Conservation (phyloP, 768 basidiomycete genomes). For the Tricholoma matsutake region DNA sequence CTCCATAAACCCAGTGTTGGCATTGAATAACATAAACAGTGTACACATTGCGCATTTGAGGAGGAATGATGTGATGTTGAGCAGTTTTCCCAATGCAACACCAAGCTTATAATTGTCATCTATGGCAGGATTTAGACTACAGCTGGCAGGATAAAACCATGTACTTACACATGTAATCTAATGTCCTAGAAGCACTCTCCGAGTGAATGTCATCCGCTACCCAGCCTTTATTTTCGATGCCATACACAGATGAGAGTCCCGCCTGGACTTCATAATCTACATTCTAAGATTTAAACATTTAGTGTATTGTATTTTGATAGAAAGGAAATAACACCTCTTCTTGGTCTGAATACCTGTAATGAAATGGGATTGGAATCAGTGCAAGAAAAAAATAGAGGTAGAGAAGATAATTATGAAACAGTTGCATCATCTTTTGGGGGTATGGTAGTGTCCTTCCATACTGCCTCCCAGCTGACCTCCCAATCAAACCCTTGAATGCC, state of each 20-base stretch:
- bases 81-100: slow-evolving; percentile 44
- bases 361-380: background rate
- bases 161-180: slow-evolving; percentile 71
- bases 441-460: slow-evolving; percentile 68
- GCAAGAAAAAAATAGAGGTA: background rate
- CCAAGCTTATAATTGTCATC: slow-evolving; percentile 79
- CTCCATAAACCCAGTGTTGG: slow-evolving; percentile 77
- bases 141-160: background rate
- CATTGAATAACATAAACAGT: slow-evolving; percentile 68
- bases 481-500: slow-evolving; percentile 74
- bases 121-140: slow-evolving; percentile 23
- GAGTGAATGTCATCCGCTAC: slow-evolving; percentile 81
- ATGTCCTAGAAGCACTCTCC: slow-evolving; percentile 73
- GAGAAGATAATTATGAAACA: slow-evolving; percentile 37
- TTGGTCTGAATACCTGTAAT: slow-evolving; percentile 60
- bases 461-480: slow-evolving; percentile 61
- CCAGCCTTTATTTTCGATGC: slow-evolving; percentile 52
- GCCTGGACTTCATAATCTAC: slow-evolving; percentile 82
- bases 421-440: slow-evolving; percentile 55
- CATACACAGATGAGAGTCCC: slow-evolving; percentile 69
- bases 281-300: slow-evolving; percentile 33
- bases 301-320: background rate
- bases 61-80: slow-evolving; percentile 46
- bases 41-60: slow-evolving; percentile 50
- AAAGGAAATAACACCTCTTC: slow-evolving; percentile 47